phyloP scores from a whole-genome alignment of 768 basidiomycete genomes.

The Auriscalpium orientale region DNA sequence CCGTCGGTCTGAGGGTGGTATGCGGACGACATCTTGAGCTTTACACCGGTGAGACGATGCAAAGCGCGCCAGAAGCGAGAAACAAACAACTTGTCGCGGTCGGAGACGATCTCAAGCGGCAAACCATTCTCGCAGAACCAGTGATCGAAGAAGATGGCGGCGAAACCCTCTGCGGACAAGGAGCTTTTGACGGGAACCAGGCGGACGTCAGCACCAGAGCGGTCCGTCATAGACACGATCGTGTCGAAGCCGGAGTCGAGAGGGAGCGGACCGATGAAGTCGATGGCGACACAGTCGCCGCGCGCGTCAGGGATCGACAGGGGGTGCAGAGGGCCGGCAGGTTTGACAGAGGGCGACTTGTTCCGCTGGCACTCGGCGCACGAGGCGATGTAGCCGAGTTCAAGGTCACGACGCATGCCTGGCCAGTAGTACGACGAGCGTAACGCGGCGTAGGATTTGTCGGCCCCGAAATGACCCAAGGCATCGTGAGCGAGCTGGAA shows the following conservation, averaged over 20 bases:
- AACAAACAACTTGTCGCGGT: conserved; percentile 11
- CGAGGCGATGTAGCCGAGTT: conserved; percentile 20
- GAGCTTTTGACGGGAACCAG: conserved; percentile 4
- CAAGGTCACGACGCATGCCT: conserved; percentile 23
- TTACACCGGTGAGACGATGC: conserved; percentile 18
- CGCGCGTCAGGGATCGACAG: conserved; percentile 17
- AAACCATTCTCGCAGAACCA: conserved; percentile 26
- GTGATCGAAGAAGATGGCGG: conserved; percentile 18
- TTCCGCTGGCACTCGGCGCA: conserved; percentile 23
- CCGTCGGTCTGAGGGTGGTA: conserved; percentile 34
- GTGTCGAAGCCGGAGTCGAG: conserved; percentile 18
- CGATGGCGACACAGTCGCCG: conserved; percentile 19
- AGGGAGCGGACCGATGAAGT: conserved; percentile 26
- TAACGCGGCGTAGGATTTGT: conserved; percentile 5
- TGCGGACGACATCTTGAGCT: conserved; percentile 25
- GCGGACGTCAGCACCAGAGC: conserved; percentile 9
- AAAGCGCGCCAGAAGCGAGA: conserved; percentile 28
- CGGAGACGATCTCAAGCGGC: conserved; percentile 3
- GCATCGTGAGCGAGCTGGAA: conserved; percentile 4
- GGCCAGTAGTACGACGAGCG: conserved; percentile 5
- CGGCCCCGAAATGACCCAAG: conserved; percentile 11
- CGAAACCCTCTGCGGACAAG: conserved; percentile 14
- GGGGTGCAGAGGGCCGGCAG: conserved; percentile 19
- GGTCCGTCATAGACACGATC: conserved; percentile 21
- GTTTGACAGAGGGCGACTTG: conserved; percentile 22